phyloP scores from a whole-genome alignment of 192 early-diverging fungal genomes.

The Funneliformis mosseae region DNA sequence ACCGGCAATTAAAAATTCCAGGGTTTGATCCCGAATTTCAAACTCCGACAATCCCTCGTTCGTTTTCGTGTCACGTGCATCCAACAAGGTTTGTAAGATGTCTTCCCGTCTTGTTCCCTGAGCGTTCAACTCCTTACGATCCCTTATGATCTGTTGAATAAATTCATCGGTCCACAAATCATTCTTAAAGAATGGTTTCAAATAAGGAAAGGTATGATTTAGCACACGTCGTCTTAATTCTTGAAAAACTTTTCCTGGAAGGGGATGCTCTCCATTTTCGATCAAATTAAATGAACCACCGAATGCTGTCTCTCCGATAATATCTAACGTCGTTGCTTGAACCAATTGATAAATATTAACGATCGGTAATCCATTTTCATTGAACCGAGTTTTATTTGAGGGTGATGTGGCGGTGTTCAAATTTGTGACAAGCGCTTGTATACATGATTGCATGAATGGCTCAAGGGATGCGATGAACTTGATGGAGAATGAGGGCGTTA shows the following conservation, averaged over 20 bases:
- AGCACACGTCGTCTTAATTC: constrained; percentile 35
- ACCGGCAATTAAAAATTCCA: constrained; percentile 42
- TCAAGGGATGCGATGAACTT: constrained; percentile 53
- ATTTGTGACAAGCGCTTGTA: constrained; percentile 33
- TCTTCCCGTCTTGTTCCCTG: constrained; percentile 38
- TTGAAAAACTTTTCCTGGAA: constrained; percentile 40
- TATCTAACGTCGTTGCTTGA: constrained; percentile 46
- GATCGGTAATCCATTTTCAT: constrained; percentile 15
- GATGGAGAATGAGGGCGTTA: constrained; percentile 55
- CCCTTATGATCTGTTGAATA: constrained; percentile 13
- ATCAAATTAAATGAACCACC: constrained; percentile 55
- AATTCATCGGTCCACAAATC: constrained; percentile 19
- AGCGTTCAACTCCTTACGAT: constrained; percentile 13
- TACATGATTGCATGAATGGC: constrained; percentile 40
- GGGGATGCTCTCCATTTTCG: constrained; percentile 45
- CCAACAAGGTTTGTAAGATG: constrained; percentile 50
- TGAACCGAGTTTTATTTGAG: constrained; percentile 9
- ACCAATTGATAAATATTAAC: constrained; percentile 46
- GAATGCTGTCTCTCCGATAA: constrained; percentile 57
- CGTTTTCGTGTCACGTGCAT: constrained; percentile 37
- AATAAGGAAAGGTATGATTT: constrained; percentile 30
- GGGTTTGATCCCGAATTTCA: constrained; percentile 43
- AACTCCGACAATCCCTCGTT: constrained; percentile 44
- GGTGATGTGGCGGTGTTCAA: constrained; percentile 5
- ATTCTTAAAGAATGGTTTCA: constrained; percentile 21